Base-by-base conservation (phyloP, 176 grass and related monocot species). In the Triticum urartu region DNA sequence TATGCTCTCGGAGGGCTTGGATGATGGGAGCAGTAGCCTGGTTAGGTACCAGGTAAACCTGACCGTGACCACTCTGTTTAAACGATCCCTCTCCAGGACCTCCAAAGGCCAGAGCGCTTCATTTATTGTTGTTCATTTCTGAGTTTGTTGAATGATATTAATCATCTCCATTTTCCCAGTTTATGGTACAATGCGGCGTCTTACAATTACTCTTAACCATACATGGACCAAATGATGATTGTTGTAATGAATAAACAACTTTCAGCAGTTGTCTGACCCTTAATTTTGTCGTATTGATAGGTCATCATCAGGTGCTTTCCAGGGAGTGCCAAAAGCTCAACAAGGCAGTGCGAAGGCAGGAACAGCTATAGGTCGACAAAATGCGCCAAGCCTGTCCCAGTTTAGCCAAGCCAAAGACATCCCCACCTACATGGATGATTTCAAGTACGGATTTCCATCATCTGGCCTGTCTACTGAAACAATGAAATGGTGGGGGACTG, bases 351-450 rank as follows among this genome's bases (percentile, higher is more conserved):
- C 88, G 52, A 86, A 86, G 71, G 34, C 81, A 71, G 88, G 81
- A 30, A 56, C 64, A 6, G 68, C 47, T 26, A 81, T 30, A 82
- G 88, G 81, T 28, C 78, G 84, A 65, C 89, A 81, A 80, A 88
- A 82, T 47, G 38, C 14, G 35, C 15, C 81, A 84, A 89, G 85
- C 81, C 52, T 90, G 71, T 71, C 73, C 67, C 85, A 79, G 7
- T 71, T 68, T 80, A 94, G 50, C 90, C 96, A 92, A 88, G 75
- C 66, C 17, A 98, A 89, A 78, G 76, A 67, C 87, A 89, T 95
- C 78, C 92, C 96, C 28, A 94, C 90, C 13, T 98, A 89, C 85
- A 94, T 98, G 96, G 96, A 95, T 64, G 96, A 95, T 88, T 94
- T 98, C 48, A 92, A 94, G 88, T 91, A 77, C 1, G 96, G 96